Conservation (phyloP, 2,329 filamentous ascomycete genomes). For the Verticillium albo-atrum region DNA sequence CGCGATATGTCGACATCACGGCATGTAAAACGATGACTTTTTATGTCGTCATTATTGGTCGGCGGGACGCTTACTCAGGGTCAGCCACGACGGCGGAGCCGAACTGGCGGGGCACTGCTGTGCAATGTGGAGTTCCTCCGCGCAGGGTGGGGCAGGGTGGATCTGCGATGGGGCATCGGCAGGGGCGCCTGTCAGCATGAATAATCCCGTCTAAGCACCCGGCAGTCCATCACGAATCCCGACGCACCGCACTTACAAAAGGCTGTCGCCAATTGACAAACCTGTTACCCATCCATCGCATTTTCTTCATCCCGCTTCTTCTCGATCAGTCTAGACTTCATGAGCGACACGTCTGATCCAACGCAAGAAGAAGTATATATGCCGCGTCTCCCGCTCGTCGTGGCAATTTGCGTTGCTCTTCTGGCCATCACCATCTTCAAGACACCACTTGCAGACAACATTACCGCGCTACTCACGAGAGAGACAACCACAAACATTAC, state of each 20-base stretch:
- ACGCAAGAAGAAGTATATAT: slow-evolving; percentile 29
- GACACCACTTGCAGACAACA: slow-evolving; percentile 17
- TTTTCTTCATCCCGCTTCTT: slow-evolving; percentile 4
- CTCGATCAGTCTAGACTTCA: slow-evolving; percentile 7
- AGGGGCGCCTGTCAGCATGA: slow-evolving; percentile 13
- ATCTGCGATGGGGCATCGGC: too few species aligned
- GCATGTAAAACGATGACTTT: background rate
- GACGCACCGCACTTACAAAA: background rate
- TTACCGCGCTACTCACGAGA: slow-evolving; percentile 16
- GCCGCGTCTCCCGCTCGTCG: slow-evolving; percentile 24
- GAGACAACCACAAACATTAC: slow-evolving; percentile 11
- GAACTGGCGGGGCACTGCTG: background rate
- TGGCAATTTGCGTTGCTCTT: slow-evolving; percentile 30
- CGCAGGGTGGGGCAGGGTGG: background rate
- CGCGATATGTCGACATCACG: background rate
- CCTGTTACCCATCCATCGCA: background rate
- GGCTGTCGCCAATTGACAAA: background rate
- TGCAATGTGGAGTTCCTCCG: background rate
- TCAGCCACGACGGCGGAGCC: background rate
- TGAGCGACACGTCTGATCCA: too few species aligned
- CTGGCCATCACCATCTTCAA: slow-evolving; percentile 31
- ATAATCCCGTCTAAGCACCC: slow-evolving; percentile 9
- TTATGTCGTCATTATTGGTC: background rate
- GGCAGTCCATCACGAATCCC: background rate
- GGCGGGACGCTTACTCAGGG: background rate